Percentiles rank a stretch among this genome's conserved stretches.
Conservation (phyloP, 2,329 filamentous ascomycete genomes). For the Fusarium kyushuense region DNA sequence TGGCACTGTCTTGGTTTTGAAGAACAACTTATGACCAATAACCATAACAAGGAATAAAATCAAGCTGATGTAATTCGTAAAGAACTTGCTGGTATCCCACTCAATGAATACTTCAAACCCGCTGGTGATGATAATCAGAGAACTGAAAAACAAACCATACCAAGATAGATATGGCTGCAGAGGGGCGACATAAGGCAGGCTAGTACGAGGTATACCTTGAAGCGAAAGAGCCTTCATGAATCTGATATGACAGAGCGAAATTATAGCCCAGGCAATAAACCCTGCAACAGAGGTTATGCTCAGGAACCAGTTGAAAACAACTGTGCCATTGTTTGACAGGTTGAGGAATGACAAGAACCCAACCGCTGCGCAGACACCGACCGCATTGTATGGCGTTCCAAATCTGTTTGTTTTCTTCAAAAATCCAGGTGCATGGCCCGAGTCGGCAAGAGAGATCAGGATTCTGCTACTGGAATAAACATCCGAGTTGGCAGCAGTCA, state of each 20-base stretch:
- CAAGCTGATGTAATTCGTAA: conserved; percentile 38
- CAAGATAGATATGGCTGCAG: conserved; percentile 70
- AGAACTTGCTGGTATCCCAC: conserved; percentile 35
- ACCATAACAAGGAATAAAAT: conserved; percentile 36
- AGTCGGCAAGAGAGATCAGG: conserved; percentile 74
- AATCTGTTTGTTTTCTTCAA: conserved; percentile 70
- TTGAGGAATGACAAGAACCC: conserved; percentile 78
- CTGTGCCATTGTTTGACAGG: conserved; percentile 69
- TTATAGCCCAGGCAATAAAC: conserved; percentile 70
- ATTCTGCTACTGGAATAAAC: conserved; percentile 76
- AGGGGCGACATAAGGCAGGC: conserved; percentile 63
- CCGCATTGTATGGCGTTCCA: conserved; percentile 69
- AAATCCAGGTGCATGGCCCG: conserved; percentile 72
- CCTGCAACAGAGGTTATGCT: conserved; percentile 74
- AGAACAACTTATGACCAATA: conserved; percentile 38
- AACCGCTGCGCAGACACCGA: conserved; percentile 66
- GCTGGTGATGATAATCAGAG: conserved; percentile 35
- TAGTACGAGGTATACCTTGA: conserved; percentile 58
- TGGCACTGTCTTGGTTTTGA: conserved; percentile 22
- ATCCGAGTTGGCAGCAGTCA: conserved; percentile 71
- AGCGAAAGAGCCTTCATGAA: conserved; percentile 67
- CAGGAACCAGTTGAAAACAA: conserved; percentile 78
- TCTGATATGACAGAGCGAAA: conserved; percentile 69
- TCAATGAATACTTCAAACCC: conserved; percentile 38
- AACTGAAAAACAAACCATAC: conserved; percentile 33